These are phyloP conservation scores for Chaetomiaceae sp. DNA, from an alignment of 2,329 filamentous ascomycete genomes.

Conservation along the genomic window DNA sequence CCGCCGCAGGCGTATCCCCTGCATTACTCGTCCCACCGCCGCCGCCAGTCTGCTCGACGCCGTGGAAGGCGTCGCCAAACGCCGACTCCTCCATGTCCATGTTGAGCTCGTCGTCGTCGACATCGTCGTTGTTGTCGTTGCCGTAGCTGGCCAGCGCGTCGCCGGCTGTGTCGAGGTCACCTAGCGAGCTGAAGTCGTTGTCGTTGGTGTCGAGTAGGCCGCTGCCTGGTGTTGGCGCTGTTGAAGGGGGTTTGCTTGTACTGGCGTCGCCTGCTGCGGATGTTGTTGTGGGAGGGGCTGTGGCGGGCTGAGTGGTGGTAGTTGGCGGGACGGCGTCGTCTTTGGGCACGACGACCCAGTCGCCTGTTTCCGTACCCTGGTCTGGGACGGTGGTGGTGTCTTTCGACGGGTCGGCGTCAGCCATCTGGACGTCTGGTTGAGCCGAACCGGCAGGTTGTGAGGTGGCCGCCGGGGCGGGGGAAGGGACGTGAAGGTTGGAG, in stretches of 20 bases:
- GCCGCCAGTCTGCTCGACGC: conserved; percentile 39
- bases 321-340: conserved; percentile 34
- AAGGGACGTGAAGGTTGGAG: conserved; percentile 42
- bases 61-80: conserved; percentile 79
- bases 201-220: conserved; percentile 40
- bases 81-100: conserved; percentile 72
- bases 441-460: conserved; percentile 25
- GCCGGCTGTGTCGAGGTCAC: conserved; percentile 65
- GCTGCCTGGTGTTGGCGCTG: conserved; percentile 41
- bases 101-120: conserved; percentile 50
- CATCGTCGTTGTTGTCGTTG: conserved; percentile 36
- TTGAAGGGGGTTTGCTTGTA: conserved; percentile 39
- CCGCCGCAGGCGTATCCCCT: conserved; percentile 17
- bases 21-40: neutral
- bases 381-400: conserved; percentile 41
- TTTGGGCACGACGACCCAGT: conserved; percentile 73
- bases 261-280: neutral
- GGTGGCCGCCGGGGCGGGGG: conserved; percentile 36
- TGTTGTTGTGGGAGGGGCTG: neutral
- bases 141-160: conserved; percentile 67
- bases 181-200: conserved; percentile 60
- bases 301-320: conserved; percentile 22
- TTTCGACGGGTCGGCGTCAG: conserved; percentile 35
- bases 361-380: conserved; percentile 52
- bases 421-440: conserved; percentile 45